Base-by-base conservation (phyloP, 257 asterid genomes). In the Rhazya stricta region DNA sequence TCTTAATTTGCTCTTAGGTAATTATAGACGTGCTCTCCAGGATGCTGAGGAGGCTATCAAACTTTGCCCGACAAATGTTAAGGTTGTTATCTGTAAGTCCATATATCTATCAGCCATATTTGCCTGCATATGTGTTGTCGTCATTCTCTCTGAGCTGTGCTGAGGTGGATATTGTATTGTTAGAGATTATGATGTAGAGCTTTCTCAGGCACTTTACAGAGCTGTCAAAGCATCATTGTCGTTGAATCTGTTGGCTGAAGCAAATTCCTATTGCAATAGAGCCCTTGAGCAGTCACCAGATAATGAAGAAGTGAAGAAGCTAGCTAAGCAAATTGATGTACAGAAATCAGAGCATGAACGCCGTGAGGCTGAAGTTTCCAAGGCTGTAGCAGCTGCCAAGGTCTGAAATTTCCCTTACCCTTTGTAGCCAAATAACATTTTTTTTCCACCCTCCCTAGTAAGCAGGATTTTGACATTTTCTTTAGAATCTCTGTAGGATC, bases 31-130 rank as follows among this genome's bases (percentile, higher is more conserved):
- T 63, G 92, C 98, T 43, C 85, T 94, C 42, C 87, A 84, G 83
- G 99, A 94, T 82, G 93, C 98, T 19, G 92, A 94, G 82, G 94
- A 91, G 80, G 98, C 97, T 36, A 83, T 86, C 77, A 79, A 67
- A 81, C 82, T 92, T 67, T 78, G 82, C 79, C 89, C 94, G 37
- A 86, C 87, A 61, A 91, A 88, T 71, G 84, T 85, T 74, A 94
- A 94, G 97, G 98, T 93, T 81, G 83, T 76, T 25, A 10, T 73
- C 62, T 69, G 18, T 67, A 68, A 19, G 69, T 66, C 67, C 27
- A 25, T 74, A 67, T n/a, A 80, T 48, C 67, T 67, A 19, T 57
- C 48, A 13, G 46, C n/a, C 41, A 9, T 45, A 67, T 11, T 68
- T 58, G 67, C 41, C 76, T 18, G 2, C 21, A 21, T 61, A 45